Conservation (phyloP, 352 stramenopile genomes). For the Achlya hypogyna region DNA sequence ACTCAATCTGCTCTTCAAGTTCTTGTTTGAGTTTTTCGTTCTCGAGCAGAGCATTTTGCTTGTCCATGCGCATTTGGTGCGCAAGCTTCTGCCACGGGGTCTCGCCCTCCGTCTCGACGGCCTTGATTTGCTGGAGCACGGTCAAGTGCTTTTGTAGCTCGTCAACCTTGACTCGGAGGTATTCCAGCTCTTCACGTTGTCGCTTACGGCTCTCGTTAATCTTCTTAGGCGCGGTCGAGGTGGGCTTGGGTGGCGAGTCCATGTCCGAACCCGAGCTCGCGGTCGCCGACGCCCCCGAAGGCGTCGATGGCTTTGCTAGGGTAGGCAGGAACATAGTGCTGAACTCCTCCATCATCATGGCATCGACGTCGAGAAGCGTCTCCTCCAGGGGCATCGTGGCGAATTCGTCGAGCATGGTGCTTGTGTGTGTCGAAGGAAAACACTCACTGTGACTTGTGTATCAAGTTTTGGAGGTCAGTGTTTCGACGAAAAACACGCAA, state of each 20-base stretch:
- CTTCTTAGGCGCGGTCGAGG: background rate
- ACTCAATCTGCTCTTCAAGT: constrained; percentile 14
- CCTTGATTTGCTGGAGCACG: constrained; percentile 3
- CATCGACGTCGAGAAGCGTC: constrained; percentile 4
- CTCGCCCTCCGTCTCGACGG: background rate
- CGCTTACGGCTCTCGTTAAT: constrained; percentile 12
- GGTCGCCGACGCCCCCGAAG: background rate
- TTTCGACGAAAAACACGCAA: no score
- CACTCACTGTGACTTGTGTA: no score
- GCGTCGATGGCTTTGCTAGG: background rate
- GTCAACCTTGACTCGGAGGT: constrained; percentile 3
- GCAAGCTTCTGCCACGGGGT: constrained; percentile 10
- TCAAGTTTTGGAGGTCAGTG: no score
- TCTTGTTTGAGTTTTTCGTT: background rate
- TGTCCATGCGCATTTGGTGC: constrained; percentile 3
- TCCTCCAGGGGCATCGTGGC: constrained; percentile 15
- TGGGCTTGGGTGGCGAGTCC: background rate
- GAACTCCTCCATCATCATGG: constrained; percentile 16
- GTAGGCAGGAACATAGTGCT: background rate
- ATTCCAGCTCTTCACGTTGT: constrained; percentile 13
- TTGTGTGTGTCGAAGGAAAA: no score
- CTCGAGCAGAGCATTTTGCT: background rate
- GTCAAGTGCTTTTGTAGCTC: constrained; percentile 9
- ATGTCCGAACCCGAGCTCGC: constrained; percentile 3
- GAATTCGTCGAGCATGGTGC: background rate